phyloP scores from a whole-genome alignment of 2,329 filamentous ascomycete species.

The Phialophora tarda region DNA sequence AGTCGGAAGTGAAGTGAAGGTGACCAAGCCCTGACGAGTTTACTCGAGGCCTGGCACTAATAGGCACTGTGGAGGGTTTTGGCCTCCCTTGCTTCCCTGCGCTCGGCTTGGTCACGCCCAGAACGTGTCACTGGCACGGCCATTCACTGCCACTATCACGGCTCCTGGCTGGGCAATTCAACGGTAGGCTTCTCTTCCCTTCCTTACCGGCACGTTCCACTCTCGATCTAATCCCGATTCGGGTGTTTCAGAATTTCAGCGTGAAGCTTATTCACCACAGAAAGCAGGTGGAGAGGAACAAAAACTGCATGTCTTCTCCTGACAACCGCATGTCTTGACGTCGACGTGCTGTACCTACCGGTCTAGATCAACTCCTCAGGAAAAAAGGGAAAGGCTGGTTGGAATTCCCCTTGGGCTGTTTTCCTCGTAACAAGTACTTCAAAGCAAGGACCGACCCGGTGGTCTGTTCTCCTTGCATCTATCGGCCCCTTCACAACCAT shows the following conservation, averaged over 20 bases:
- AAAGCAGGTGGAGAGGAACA: background rate
- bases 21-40: background rate
- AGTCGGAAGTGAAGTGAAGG: background rate
- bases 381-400: background rate
- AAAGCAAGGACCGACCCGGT: slow-evolving; percentile 4
- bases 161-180: slow-evolving; percentile 7
- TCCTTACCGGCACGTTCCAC: slow-evolving; percentile 17
- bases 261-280: background rate
- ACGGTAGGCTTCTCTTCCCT: slow-evolving; percentile 12
- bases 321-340: slow-evolving; percentile 13
- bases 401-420: background rate
- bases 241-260: slow-evolving; percentile 15
- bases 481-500: background rate
- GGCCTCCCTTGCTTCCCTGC: background rate
- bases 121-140: background rate
- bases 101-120: background rate
- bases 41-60: background rate
- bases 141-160: background rate
- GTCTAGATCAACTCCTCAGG: slow-evolving; percentile 2
- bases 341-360: background rate
- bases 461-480: slow-evolving; percentile 12
- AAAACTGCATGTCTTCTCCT: slow-evolving; percentile 11
- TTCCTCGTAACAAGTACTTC: background rate
- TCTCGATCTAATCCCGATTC: slow-evolving; percentile 10
- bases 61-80: background rate